Base-by-base conservation (phyloP, 768 basidiomycete species). In the Galerina sulciceps region DNA sequence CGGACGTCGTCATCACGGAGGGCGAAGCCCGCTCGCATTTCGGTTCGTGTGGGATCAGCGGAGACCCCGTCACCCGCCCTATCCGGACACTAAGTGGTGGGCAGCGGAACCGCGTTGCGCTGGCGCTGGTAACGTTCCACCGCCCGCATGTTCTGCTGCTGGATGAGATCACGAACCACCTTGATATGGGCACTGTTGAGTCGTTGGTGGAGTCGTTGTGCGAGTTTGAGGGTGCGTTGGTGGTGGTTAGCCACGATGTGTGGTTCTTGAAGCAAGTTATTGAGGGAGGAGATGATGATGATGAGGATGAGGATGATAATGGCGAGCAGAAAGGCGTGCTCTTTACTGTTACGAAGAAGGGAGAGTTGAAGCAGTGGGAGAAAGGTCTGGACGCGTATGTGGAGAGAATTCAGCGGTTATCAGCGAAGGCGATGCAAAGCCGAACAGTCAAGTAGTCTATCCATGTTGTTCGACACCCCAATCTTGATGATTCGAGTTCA, bases 111-210 rank as follows among this genome's bases (percentile, higher is more conserved):
- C 81, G 88, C 10, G 74, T 89, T 13, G 86, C 85, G 1, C 73
- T 90, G 14, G 83, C 83, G 1, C 68, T 81, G 53, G 71, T 88
- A 17, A 76, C 87, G 20, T 86, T 80, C 62, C 71, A 76, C 6
- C 69, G 81, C 2, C 87, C 88, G 5, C 79, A 85, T 59, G 75
- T 87, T 4, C 73, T 87, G 34, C 69, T 84, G 6, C 71, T 85
- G 20, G 82, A 85, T 61, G 89, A 90, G 67, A 83, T 87, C 4
- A 87, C 88, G 44, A 83, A 88, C n/a, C 89, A 90, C 71, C 71
- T 90, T 42, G 88, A 90, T 68, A 76, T 79, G 41, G 79, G 81
- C 22, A 88, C 86, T 2, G 83, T 89, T 34, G 71, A 79, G 57
- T 84, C 83, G 0, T 71, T 90, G 1, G 81, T 83, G 0, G 72